Evolutionary conservation across 768 basidiomycete species (phyloP), one percentile per base, ranked within the genome.

Genomic region (Tulasnella sp.): DNA sequence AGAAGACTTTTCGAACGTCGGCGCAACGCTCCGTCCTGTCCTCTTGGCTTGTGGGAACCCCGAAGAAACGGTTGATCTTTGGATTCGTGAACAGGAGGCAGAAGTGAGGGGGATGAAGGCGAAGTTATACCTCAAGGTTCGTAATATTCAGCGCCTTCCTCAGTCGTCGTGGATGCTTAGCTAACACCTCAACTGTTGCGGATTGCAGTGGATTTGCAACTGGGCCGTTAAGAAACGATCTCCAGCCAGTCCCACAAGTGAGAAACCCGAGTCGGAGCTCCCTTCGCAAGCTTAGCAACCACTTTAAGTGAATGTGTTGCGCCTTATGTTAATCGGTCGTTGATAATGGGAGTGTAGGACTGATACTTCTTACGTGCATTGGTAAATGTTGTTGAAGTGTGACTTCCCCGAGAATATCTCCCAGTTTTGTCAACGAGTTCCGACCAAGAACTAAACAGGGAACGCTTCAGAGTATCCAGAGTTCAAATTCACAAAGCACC

Each of bases 11-110:
- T n/a, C 31, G 3, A 25, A 29, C 29, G 31, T 64, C 58, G 58
- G 58, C 5, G 58, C 22, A 25, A 34, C 34, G 6, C 29, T 74
- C 19, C 52, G 64, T 11, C 73, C 73, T 38, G 1, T 74, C 8
- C 39, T 74, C 25, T 3, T 74, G 54, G 42, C 72, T n/a, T 54
- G 25, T 42, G 73, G 73, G 25, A 52, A 74, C 34, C 25, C 54
- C 36, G 73, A 54, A 38, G 54, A 74, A 29, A 42, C 36, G 8
- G 52, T 74, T 4, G 73, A 74, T 22, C 29, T n/a, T 3, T 64
- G 58, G 58, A 11, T 54, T n/a, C 52, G 29, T 29, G 54, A 29
- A 29, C 54, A n/a, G 54, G 54, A 25, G n/a, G 54, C 22, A n/a
- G 54, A 58, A 19, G 42, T 17, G 15, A 45, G 42, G 42, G 42